Percentiles rank a stretch among this genome's conserved stretches.
These are phyloP conservation scores for Penicillium griseofulvum DNA, from an alignment of 2,329 filamentous ascomycete species.

Conservation along the genomic window DNA sequence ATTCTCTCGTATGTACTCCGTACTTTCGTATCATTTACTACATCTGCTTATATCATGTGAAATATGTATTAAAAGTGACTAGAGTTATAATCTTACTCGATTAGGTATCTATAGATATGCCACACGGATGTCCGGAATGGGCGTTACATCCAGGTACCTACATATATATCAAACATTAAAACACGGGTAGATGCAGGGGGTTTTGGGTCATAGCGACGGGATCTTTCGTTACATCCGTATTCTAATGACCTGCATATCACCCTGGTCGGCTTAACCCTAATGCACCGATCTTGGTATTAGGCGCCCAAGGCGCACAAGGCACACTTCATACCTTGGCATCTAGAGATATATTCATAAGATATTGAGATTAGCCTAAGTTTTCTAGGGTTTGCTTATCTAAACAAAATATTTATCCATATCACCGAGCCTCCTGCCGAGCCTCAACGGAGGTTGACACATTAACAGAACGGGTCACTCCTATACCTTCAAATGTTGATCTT, in stretches of 20 bases:
- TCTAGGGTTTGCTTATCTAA: too few species aligned
- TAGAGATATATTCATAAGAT: too few species aligned
- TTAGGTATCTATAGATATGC: too few species aligned
- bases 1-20: too few species aligned
- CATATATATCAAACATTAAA: not conserved
- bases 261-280: not conserved
- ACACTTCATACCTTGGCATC: not conserved
- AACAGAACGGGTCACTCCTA: constrained; percentile 31
- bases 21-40: too few species aligned
- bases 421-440: not conserved
- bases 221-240: not conserved
- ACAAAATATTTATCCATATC: too few species aligned
- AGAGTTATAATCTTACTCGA: too few species aligned
- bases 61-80: too few species aligned
- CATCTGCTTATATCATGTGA: too few species aligned
- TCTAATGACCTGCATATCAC: not conserved
- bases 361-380: too few species aligned
- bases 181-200: not conserved
- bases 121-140: too few species aligned
- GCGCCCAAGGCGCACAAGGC: not conserved
- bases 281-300: too few species aligned
- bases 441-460: constrained; percentile 26
- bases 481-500: constrained; percentile 8
- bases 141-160: not conserved
- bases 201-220: not conserved